Conservation (phyloP, 2,329 filamentous ascomycete genomes). For the Aureobasidium subglaciale region DNA sequence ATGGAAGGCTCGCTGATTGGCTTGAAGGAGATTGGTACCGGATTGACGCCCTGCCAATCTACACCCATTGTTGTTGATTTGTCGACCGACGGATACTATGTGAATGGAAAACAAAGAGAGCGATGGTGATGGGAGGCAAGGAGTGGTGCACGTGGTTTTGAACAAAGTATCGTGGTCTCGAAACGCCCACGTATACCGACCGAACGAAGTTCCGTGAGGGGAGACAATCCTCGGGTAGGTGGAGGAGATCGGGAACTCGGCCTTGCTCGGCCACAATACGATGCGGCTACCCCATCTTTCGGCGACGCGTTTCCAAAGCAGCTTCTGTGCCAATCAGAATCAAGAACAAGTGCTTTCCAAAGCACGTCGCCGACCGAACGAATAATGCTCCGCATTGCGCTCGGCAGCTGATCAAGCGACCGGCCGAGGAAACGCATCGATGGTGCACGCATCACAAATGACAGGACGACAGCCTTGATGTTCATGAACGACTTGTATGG, state of each 20-base stretch:
- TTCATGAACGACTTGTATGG: too few species aligned
- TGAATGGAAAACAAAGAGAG: not conserved
- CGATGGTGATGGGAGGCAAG: not conserved
- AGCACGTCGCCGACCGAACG: too few species aligned
- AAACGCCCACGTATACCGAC: not conserved
- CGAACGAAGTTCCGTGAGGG: not conserved
- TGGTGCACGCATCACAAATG: not conserved
- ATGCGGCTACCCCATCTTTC: too few species aligned
- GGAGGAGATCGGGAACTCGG: conserved; percentile 6
- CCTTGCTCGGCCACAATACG: conserved; percentile 1
- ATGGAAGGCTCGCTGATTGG: conserved; percentile 32
- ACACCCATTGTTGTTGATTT: conserved; percentile 9
- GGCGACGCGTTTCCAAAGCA: too few species aligned
- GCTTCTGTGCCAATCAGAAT: too few species aligned
- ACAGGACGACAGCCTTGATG: too few species aligned
- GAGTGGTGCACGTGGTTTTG: not conserved
- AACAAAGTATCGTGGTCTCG: not conserved
- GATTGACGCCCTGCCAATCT: conserved; percentile 12
- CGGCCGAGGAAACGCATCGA: too few species aligned
- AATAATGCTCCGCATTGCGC: not conserved
- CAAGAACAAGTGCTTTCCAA: too few species aligned
- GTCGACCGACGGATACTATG: not conserved
- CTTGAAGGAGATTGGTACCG: conserved; percentile 20
- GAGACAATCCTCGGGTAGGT: not conserved
- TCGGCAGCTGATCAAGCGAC: not conserved